Base-by-base conservation (phyloP, 192 early-diverging fungal genomes). In the Umbelopsis vinacea region DNA sequence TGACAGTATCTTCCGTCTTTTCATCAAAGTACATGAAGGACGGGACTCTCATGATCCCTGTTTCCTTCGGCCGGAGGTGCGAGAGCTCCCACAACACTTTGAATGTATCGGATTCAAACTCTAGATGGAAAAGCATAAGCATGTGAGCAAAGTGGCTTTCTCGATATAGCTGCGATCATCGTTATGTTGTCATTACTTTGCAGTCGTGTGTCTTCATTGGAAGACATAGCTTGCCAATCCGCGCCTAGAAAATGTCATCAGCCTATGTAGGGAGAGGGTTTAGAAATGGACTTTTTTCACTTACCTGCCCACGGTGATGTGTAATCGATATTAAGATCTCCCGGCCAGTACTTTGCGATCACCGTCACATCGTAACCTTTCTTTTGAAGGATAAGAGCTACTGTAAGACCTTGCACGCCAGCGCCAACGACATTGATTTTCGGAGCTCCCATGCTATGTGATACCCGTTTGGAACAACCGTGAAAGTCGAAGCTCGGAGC, bases 341-440 rank as follows among this genome's bases (percentile, higher is more conserved):
- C 86, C 23, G 89, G 88, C 71, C 83, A 84, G n/a, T 85, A 75
- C 15, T 80, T 74, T 15, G 90, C 81, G 6, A 93, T 77, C 8
- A 93, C 79, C 1, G 86, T 91, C 10, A 93, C 91, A 40, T 82
- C 26, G 69, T 86, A 87, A 17, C 87, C 82, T 52, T 86, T 80
- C 74, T 81, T 78, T 68, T 87, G 86, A 29, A 92, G 78, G 9
- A 90, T 60, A 2, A 94, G 69, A 8, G 89, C 94, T 0, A 88
- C 89, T 6, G 92, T 92, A 12, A 94, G 83, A 9, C 92, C 93
- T 21, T 85, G 71, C 2, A 94, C 94, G 69, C 93, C 93, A 4
- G 90, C 88, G 17, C 94, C 94, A 70, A 95, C 71, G 9, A 95
- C 89, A 7, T 74, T 52, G 7, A 70, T 52, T 35, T 50, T 70